Conservation (phyloP, 352 stramenopile genomes). For the Globisporangium megalacanthum region DNA sequence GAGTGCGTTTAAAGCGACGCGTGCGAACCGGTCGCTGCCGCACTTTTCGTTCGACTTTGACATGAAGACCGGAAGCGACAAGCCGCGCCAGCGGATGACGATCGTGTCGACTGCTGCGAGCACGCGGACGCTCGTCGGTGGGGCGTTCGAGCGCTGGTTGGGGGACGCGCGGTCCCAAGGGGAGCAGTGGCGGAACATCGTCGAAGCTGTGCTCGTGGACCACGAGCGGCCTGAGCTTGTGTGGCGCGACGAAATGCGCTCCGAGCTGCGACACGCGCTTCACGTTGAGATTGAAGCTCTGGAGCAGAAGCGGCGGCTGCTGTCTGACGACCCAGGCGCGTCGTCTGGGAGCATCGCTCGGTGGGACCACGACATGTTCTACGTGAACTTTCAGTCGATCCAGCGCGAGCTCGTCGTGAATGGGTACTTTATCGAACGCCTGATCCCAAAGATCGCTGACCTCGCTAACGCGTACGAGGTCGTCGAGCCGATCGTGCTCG, state of each 20-base stretch:
- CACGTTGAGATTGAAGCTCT: conserved; percentile 46
- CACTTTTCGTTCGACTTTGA: conserved; percentile 73
- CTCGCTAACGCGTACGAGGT: conserved; percentile 65
- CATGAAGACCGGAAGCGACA: conserved; percentile 33
- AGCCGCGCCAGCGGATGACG: conserved; percentile 30
- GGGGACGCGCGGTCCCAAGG: conserved; percentile 58
- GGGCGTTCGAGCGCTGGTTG: conserved; percentile 61
- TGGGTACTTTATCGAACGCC: conserved; percentile 70
- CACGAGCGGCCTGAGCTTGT: conserved; percentile 72
- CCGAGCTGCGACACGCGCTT: conserved; percentile 53
- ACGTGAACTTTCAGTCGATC: conserved; percentile 69
- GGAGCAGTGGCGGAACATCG: conserved; percentile 69
- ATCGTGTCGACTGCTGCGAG: conserved; percentile 24
- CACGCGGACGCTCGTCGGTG: conserved; percentile 26
- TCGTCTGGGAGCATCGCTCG: conserved; percentile 23
- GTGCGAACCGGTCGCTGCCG: conserved; percentile 41
- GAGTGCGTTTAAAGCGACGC: conserved; percentile 30
- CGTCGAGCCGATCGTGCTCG: conserved; percentile 59
- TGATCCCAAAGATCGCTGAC: conserved; percentile 67
- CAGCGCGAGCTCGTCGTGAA: conserved; percentile 73
- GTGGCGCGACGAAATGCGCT: conserved; percentile 62
- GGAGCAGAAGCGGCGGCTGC: conserved; percentile 21
- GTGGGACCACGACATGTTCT: conserved; percentile 83
- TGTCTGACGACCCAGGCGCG: conserved; percentile 7
- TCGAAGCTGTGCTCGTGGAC: conserved; percentile 43